Percentiles rank a stretch among this genome's conserved stretches.
phyloP scores from a whole-genome alignment of 306 rosid genomes.

The Cicer judaicum region DNA sequence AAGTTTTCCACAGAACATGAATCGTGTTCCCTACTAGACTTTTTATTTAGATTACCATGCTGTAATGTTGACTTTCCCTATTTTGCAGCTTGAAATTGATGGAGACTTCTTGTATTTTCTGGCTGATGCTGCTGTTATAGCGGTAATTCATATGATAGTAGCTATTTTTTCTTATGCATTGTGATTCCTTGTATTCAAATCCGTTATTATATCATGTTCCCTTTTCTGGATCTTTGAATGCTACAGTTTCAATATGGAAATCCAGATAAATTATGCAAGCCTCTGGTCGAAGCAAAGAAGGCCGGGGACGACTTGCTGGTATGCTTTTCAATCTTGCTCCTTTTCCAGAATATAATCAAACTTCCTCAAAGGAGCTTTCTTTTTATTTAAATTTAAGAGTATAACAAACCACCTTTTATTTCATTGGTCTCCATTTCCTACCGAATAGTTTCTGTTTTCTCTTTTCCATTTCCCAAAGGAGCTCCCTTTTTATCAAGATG shows the following conservation, averaged over 20 bases:
- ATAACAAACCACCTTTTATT: neutral
- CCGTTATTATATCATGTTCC: neutral
- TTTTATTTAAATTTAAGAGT: neutral
- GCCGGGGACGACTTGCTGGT: slow-evolving; percentile 87
- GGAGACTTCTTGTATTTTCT: slow-evolving; percentile 87
- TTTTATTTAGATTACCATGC: slow-evolving; percentile 8
- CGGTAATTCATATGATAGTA: slow-evolving; percentile 55
- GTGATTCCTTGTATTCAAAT: slow-evolving; percentile 27
- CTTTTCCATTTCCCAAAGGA: no score
- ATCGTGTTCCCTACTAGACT: slow-evolving; percentile 6
- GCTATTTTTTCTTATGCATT: slow-evolving; percentile 17
- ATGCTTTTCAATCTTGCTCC: slow-evolving; percentile 48
- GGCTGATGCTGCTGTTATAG: slow-evolving; percentile 86
- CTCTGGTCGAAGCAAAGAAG: slow-evolving; percentile 83
- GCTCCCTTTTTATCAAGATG: no score
- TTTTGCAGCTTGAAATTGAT: slow-evolving; percentile 79
- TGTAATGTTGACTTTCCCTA: slow-evolving; percentile 42
- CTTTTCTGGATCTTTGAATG: slow-evolving; percentile 38
- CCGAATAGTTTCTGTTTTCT: neutral
- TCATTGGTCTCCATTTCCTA: no score
- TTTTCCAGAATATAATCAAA: slow-evolving; percentile 38
- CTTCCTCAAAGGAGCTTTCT: neutral
- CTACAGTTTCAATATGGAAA: slow-evolving; percentile 97
- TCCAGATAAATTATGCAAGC: slow-evolving; percentile 82
- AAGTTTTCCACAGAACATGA: slow-evolving; percentile 5